These are phyloP conservation scores for Heterobasidion irregulare DNA, from an alignment of 1,284 basidiomycete species.

Conservation along the genomic window DNA sequence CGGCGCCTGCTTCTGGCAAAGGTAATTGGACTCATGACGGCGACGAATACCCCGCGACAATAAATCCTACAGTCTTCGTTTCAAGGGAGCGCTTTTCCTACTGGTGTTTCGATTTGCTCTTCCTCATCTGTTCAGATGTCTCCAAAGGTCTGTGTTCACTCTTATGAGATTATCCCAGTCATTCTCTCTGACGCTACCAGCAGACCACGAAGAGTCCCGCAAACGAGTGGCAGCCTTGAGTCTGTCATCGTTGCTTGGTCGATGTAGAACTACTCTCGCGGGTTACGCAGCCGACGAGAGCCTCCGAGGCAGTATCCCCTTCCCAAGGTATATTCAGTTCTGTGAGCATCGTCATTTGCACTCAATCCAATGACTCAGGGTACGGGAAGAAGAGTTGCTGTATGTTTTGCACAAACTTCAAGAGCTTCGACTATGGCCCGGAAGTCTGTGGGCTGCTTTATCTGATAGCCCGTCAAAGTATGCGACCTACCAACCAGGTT, in stretches of 20 bases:
- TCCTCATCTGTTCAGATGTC: slow-evolving; percentile 65
- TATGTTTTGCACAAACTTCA: slow-evolving; percentile 78
- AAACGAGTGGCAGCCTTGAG: slow-evolving; percentile 64
- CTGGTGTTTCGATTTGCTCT: slow-evolving; percentile 90
- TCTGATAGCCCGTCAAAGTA: slow-evolving; percentile 54
- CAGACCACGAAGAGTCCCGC: slow-evolving; percentile 53
- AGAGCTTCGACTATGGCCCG: slow-evolving; percentile 61
- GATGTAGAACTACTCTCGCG: slow-evolving; percentile 62
- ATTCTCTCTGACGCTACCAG: neutral
- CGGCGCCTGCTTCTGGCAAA: neutral
- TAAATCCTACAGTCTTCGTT: slow-evolving; percentile 35
- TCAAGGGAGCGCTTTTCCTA: slow-evolving; percentile 84
- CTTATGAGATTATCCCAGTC: neutral
- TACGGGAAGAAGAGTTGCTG: slow-evolving; percentile 83
- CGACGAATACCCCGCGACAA: slow-evolving; percentile 26
- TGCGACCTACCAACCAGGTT: slow-evolving; percentile 46
- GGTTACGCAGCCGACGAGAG: slow-evolving; percentile 78
- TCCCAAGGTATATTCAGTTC: slow-evolving; percentile 54
- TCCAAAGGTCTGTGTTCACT: slow-evolving; percentile 39
- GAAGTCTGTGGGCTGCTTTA: slow-evolving; percentile 67
- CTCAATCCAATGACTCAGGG: slow-evolving; percentile 30
- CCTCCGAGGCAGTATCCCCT: slow-evolving; percentile 77
- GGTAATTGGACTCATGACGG: slow-evolving; percentile 13
- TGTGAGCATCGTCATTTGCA: neutral
- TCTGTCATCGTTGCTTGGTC: slow-evolving; percentile 62